A percentile compares a stretch with the other conserved stretches of the same genome.
Evolutionary conservation across 805 yeast species (phyloP).

Genomic region (Blastobotrys chiropterorum): DNA sequence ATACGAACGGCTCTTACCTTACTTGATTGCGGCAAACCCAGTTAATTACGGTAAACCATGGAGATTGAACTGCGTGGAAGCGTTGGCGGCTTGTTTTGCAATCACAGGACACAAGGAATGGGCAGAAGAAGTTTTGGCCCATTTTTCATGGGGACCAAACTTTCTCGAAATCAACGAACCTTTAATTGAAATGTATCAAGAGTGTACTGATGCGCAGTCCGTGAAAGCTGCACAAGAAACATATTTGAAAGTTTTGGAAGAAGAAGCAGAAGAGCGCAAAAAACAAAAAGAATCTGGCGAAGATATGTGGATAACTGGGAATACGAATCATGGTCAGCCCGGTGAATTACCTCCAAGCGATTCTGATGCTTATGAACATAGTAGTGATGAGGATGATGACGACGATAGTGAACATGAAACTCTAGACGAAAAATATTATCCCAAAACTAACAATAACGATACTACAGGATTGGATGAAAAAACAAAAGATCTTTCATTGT

Average conservation of each 20-base stretch:
- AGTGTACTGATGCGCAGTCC: slow-evolving; percentile 76
- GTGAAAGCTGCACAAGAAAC: slow-evolving; percentile 64
- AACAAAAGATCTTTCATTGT: background rate
- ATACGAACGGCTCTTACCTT: slow-evolving; percentile 81
- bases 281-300: slow-evolving; percentile 38
- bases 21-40: slow-evolving; percentile 91
- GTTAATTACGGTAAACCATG: slow-evolving; percentile 96
- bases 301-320: slow-evolving; percentile 76
- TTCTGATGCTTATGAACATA: slow-evolving; percentile 17
- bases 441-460: slow-evolving; percentile 4
- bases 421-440: slow-evolving; percentile 3
- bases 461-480: slow-evolving; percentile 5
- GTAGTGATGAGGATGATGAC: slow-evolving; percentile 11
- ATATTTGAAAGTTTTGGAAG: slow-evolving; percentile 64
- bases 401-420: slow-evolving; percentile 1
- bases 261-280: slow-evolving; percentile 20
- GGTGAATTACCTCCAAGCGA: slow-evolving; percentile 25
- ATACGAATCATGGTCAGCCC: slow-evolving; percentile 50
- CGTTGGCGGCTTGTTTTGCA: slow-evolving; percentile 93
- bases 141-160: slow-evolving; percentile 92
- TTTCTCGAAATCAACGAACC: slow-evolving; percentile 80
- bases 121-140: slow-evolving; percentile 69
- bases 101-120: slow-evolving; percentile 86
- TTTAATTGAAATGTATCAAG: slow-evolving; percentile 62
- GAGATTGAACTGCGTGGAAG: slow-evolving; percentile 94